Evolutionary conservation across 805 yeast genomes (phyloP).

Genomic region (Metschnikowia sp.): DNA sequence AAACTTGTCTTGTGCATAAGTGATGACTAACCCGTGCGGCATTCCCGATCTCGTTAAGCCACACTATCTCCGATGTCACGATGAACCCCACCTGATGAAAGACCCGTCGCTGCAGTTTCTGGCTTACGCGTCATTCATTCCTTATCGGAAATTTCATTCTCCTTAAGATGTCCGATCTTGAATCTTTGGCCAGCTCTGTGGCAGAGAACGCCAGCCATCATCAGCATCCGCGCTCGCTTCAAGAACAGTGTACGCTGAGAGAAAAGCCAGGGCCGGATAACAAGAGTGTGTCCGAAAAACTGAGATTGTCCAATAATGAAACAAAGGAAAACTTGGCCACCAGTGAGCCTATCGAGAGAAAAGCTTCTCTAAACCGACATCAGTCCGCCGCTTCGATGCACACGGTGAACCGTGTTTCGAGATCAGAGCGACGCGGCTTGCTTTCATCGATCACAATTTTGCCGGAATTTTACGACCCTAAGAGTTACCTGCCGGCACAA

Average conservation of each 20-base stretch:
- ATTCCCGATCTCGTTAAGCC: too few species aligned
- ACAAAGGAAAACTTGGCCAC: too few species aligned
- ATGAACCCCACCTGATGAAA: too few species aligned
- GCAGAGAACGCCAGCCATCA: conserved; percentile 5
- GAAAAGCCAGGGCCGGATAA: neutral
- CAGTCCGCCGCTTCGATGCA: neutral
- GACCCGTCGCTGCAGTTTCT: too few species aligned
- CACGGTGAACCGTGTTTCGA: conserved; percentile 7
- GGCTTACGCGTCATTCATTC: neutral
- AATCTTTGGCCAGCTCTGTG: conserved; percentile 10
- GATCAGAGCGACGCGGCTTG: conserved; percentile 54
- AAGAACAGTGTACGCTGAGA: neutral
- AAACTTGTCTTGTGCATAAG: too few species aligned
- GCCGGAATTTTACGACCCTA: conserved; percentile 73
- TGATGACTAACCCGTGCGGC: too few species aligned
- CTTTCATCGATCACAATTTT: conserved; percentile 47
- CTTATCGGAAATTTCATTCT: neutral
- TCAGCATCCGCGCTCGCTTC: conserved; percentile 1
- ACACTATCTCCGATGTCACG: too few species aligned
- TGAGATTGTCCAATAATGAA: neutral
- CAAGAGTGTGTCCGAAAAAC: neutral
- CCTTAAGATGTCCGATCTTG: conserved; percentile 1
- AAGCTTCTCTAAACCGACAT: neutral
- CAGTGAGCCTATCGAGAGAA: too few species aligned
- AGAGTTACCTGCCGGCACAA: conserved; percentile 50